Conservation (phyloP, 176 grass and related monocot species). For the Eragrostis curvula region DNA sequence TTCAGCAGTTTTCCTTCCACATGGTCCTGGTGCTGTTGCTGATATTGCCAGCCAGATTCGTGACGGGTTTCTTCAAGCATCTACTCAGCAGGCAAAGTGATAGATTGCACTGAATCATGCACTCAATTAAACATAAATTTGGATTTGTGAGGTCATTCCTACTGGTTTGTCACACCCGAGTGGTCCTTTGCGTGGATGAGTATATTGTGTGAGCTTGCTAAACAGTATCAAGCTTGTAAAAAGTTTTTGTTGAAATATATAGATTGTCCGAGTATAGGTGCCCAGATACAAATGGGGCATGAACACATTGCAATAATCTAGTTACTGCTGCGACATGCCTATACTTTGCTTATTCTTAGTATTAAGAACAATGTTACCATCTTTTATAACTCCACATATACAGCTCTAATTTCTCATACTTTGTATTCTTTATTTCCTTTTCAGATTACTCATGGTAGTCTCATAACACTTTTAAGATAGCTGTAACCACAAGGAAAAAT, state of each 20-base stretch:
- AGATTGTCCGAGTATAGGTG: conserved; percentile 5
- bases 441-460: background rate
- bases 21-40: conserved; percentile 58
- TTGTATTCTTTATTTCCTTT: background rate
- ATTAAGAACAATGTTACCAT: background rate
- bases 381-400: conserved; percentile 11
- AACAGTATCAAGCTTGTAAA: conserved; percentile 25
- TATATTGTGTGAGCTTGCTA: background rate
- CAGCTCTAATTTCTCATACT: conserved; percentile 3
- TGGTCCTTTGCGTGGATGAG: conserved; percentile 21
- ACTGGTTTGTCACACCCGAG: conserved; percentile 7
- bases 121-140: conserved; percentile 5
- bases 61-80: conserved; percentile 48
- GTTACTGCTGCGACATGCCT: conserved; percentile 7
- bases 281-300: conserved; percentile 14
- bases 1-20: conserved; percentile 53
- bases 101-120: background rate
- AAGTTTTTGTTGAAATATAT: conserved; percentile 8
- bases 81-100: conserved; percentile 11
- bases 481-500: background rate
- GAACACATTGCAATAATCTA: conserved; percentile 2
- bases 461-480: background rate
- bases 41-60: conserved; percentile 47
- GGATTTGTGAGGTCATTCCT: background rate
- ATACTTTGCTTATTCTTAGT: conserved; percentile 5